Evolutionary conservation across 768 basidiomycete genomes (phyloP).

Genomic region (Trametes meyenii): DNA sequence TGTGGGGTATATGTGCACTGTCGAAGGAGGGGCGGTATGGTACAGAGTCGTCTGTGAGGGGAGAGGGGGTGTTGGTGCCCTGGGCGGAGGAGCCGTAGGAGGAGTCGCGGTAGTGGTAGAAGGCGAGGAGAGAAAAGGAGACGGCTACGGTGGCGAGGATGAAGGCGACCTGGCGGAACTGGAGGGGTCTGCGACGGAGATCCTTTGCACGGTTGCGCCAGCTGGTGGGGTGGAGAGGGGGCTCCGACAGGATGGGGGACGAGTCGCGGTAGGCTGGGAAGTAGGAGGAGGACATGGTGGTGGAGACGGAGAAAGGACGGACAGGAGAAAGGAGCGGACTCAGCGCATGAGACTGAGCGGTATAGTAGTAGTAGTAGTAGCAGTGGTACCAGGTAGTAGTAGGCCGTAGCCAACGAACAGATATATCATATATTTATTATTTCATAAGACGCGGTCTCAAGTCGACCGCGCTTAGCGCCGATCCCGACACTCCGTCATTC

Average conservation of each 20-base stretch:
- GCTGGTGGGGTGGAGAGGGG: slow-evolving; percentile 9
- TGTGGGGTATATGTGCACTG: slow-evolving; percentile 11
- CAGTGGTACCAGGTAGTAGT: no score
- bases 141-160: slow-evolving; percentile 12
- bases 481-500: not conserved
- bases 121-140: slow-evolving; percentile 16
- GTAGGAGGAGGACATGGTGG: slow-evolving; percentile 20
- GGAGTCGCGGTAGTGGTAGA: slow-evolving; percentile 10
- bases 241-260: slow-evolving; percentile 6
- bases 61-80: not conserved
- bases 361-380: no score
- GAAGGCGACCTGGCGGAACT: slow-evolving; percentile 14
- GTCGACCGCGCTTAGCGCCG: no score
- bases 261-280: slow-evolving; percentile 14
- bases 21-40: slow-evolving; percentile 8
- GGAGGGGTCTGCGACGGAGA: slow-evolving; percentile 21
- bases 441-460: not conserved
- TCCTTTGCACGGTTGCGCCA: slow-evolving; percentile 21
- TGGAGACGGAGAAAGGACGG: not conserved
- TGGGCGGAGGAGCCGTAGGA: not conserved
- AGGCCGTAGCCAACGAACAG: not conserved
- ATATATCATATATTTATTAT: no score
- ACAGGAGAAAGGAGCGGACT: not conserved
- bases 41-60: not conserved
- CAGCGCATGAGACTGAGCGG: slow-evolving; percentile 3